Evolutionary conservation across 345 rosid species (phyloP).

Genomic region (Cardiospermum halicacabum): DNA sequence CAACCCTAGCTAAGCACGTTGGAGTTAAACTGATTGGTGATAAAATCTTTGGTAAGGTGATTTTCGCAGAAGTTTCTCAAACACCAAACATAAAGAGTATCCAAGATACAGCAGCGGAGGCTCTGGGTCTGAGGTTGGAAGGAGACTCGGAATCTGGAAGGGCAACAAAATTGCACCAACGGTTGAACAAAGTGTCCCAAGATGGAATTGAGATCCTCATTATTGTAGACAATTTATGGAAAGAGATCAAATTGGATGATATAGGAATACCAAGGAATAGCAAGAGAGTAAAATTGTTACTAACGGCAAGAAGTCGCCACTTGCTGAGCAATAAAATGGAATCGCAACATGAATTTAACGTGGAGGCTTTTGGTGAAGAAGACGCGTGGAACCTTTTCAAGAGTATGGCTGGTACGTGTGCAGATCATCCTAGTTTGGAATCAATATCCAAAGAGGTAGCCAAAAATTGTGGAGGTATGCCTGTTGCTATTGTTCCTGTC

Average conservation of each 20-base stretch:
- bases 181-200: slow-evolving; percentile 9
- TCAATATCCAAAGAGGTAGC: slow-evolving; percentile 12
- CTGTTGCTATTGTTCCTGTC: slow-evolving; percentile 14
- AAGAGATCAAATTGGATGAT: slow-evolving; percentile 3
- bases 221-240: slow-evolving; percentile 31
- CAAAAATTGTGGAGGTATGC: slow-evolving; percentile 26
- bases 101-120: slow-evolving; percentile 14
- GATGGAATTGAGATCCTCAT: too few relatives aligned
- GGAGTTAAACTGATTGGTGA: background rate
- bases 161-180: background rate
- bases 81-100: slow-evolving; percentile 13
- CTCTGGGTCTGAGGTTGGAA: slow-evolving; percentile 4
- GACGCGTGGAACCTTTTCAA: slow-evolving; percentile 31
- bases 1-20: slow-evolving; percentile 11
- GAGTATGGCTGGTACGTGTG: slow-evolving; percentile 8
- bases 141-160: background rate
- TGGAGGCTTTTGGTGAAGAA: background rate
- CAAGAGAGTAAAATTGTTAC: slow-evolving; percentile 20
- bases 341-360: background rate
- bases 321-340: slow-evolving; percentile 17
- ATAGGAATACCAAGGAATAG: slow-evolving; percentile 32
- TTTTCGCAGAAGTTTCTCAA: slow-evolving; percentile 12
- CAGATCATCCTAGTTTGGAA: background rate
- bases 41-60: slow-evolving; percentile 7
- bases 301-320: slow-evolving; percentile 18